Evolutionary conservation across 2,329 filamentous ascomycete species (phyloP).

Genomic region (Pseudocercospora eumusae): DNA sequence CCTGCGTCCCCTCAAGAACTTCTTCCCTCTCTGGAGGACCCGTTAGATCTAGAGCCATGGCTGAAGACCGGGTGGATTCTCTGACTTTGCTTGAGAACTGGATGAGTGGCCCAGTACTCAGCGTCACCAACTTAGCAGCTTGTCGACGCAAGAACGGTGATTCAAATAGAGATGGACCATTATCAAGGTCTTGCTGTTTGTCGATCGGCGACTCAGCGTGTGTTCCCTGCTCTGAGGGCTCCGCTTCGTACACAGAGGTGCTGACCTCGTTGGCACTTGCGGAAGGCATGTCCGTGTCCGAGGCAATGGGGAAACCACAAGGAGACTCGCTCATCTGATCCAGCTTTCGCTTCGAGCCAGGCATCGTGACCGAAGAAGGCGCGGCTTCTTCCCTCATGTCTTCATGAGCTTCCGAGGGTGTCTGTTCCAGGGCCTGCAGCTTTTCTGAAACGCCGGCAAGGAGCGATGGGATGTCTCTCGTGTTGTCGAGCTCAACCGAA

Average conservation of each 20-base stretch:
- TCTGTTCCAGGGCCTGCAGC: background rate
- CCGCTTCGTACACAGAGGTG: background rate
- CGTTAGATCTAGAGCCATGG: background rate
- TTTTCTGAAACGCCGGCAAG: background rate
- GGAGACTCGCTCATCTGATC: background rate
- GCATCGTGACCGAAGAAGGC: background rate
- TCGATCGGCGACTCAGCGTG: background rate
- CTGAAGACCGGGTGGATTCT: background rate
- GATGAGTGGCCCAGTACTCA: background rate
- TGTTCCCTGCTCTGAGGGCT: background rate
- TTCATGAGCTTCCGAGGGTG: background rate
- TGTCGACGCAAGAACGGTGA: background rate
- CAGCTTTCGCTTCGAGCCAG: background rate
- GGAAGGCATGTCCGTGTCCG: background rate
- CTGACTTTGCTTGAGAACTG: background rate
- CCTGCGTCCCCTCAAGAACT: background rate
- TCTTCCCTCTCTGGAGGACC: background rate
- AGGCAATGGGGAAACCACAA: background rate
- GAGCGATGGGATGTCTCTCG: background rate
- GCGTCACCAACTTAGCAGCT: background rate
- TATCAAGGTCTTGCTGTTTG: background rate
- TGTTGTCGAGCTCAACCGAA: background rate
- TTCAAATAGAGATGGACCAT: background rate
- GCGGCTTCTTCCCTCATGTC: background rate
- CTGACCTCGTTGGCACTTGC: background rate